Percentiles rank a stretch among this genome's conserved stretches.
Evolutionary conservation across 2,329 filamentous ascomycete genomes (phyloP).

Genomic region (Pseudonectria foliicola): DNA sequence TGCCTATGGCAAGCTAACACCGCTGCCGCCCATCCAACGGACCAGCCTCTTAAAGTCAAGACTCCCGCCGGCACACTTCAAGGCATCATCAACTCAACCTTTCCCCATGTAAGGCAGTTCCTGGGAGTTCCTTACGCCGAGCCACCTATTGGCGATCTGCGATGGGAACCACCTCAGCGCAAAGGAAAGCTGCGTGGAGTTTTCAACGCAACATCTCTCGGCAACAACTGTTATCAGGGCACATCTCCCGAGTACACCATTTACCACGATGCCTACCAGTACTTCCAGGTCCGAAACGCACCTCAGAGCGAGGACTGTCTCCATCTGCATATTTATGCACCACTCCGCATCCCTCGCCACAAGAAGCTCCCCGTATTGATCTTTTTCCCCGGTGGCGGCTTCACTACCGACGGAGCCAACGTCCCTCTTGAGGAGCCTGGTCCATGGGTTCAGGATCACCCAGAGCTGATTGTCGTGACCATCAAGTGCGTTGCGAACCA

Average conservation of each 20-base stretch:
- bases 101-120: slow-evolving; percentile 10
- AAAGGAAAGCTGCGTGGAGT: slow-evolving; percentile 14
- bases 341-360: slow-evolving; percentile 11
- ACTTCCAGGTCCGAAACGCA: slow-evolving; percentile 29
- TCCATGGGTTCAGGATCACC: slow-evolving; percentile 15
- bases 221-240: slow-evolving; percentile 24
- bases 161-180: slow-evolving; percentile 32
- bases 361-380: slow-evolving; percentile 16
- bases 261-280: slow-evolving; percentile 31
- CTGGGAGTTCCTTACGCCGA: slow-evolving; percentile 47
- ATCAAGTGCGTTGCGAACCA: slow-evolving; percentile 24
- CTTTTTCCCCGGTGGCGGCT: slow-evolving; percentile 31
- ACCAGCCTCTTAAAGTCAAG: slow-evolving; percentile 3
- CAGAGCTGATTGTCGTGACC: slow-evolving; percentile 36
- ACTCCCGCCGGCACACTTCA: slow-evolving; percentile 8
- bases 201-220: slow-evolving; percentile 19
- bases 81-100: slow-evolving; percentile 10
- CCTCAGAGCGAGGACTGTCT: slow-evolving; percentile 31
- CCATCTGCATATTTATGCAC: slow-evolving; percentile 27
- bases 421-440: slow-evolving; percentile 44
- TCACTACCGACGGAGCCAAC: slow-evolving; percentile 33
- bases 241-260: slow-evolving; percentile 15
- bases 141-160: slow-evolving; percentile 45
- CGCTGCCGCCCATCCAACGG: too few species aligned
- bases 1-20: too few species aligned